Percentiles rank a stretch among this genome's conserved stretches.
phyloP scores from a whole-genome alignment of 495 filamentous ascomycete species.

The Podospora pseudopauciseta region DNA sequence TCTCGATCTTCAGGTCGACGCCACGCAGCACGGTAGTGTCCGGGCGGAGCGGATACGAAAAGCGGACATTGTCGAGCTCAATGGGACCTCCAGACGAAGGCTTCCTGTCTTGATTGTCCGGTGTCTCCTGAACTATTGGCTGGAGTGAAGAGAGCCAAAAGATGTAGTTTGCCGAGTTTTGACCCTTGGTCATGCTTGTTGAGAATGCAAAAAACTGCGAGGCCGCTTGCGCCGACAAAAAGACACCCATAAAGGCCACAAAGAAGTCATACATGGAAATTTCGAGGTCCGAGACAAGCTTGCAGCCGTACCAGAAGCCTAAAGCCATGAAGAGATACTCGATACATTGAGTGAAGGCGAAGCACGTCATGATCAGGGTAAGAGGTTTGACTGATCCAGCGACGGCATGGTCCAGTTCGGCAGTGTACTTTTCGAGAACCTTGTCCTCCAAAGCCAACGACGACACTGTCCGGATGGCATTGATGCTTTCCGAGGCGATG shows the following conservation, averaged over 20 bases:
- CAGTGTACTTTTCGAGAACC: slow-evolving; percentile 67
- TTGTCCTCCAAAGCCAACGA: slow-evolving; percentile 77
- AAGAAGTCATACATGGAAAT: slow-evolving; percentile 50
- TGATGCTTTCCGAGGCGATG: slow-evolving; percentile 85
- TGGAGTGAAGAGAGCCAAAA: slow-evolving; percentile 38
- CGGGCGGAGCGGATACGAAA: slow-evolving; percentile 57
- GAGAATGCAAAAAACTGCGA: slow-evolving; percentile 53
- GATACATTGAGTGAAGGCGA: slow-evolving; percentile 73
- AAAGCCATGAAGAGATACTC: slow-evolving; percentile 51
- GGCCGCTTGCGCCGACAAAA: slow-evolving; percentile 53
- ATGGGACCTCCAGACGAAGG: slow-evolving; percentile 35
- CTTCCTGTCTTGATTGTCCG: slow-evolving; percentile 36
- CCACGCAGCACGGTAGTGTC: slow-evolving; percentile 48
- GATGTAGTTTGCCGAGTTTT: slow-evolving; percentile 46
- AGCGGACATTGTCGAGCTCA: slow-evolving; percentile 52
- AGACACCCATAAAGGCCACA: slow-evolving; percentile 55
- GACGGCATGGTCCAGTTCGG: slow-evolving; percentile 59
- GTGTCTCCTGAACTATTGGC: slow-evolving; percentile 35
- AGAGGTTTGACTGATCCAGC: slow-evolving; percentile 62
- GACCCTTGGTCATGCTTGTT: slow-evolving; percentile 43
- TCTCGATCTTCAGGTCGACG: slow-evolving; percentile 55
- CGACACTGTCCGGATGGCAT: slow-evolving; percentile 90
- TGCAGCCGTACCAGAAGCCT: slow-evolving; percentile 57
- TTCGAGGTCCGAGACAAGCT: slow-evolving; percentile 50
- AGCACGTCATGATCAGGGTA: slow-evolving; percentile 64